Conservation (phyloP, 805 yeast species). For the Phaffomyces opuntiae region DNA sequence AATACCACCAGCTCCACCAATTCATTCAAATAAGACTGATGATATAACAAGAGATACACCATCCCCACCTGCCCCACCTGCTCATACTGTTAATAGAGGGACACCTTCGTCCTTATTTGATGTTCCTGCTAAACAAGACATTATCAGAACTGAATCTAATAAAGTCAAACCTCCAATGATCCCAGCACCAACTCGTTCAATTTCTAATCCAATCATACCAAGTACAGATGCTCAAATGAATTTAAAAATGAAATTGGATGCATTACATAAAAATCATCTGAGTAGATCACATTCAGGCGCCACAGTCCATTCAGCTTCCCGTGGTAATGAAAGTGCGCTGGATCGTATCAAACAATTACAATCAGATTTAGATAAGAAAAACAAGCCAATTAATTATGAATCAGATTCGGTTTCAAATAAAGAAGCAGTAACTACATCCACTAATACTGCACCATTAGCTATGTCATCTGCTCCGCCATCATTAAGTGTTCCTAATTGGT, state of each 20-base stretch:
- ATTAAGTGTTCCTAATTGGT: slow-evolving; percentile 3
- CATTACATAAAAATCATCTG: slow-evolving; percentile 1
- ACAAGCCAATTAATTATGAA: neutral
- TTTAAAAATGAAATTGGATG: slow-evolving; percentile 7
- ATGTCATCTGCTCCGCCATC: neutral
- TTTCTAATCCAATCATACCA: neutral
- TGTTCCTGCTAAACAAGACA: neutral
- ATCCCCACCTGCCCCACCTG: neutral
- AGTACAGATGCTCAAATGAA: slow-evolving; percentile 12
- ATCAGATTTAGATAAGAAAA: slow-evolving; percentile 1
- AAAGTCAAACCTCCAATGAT: neutral
- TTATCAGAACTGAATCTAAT: neutral
- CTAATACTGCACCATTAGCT: neutral
- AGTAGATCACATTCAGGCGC: slow-evolving; percentile 6
- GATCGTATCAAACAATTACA: slow-evolving; percentile 7
- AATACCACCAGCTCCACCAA: neutral
- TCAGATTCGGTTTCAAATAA: neutral
- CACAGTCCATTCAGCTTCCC: neutral
- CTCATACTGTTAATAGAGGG: neutral
- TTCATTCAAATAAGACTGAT: neutral
- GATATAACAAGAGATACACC: neutral
- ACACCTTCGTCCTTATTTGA: neutral
- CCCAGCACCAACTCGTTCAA: neutral
- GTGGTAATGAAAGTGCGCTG: slow-evolving; percentile 11
- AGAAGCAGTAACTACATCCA: neutral